Conservation (phyloP, 805 yeast genomes). For the Ascoidea rubescens region DNA sequence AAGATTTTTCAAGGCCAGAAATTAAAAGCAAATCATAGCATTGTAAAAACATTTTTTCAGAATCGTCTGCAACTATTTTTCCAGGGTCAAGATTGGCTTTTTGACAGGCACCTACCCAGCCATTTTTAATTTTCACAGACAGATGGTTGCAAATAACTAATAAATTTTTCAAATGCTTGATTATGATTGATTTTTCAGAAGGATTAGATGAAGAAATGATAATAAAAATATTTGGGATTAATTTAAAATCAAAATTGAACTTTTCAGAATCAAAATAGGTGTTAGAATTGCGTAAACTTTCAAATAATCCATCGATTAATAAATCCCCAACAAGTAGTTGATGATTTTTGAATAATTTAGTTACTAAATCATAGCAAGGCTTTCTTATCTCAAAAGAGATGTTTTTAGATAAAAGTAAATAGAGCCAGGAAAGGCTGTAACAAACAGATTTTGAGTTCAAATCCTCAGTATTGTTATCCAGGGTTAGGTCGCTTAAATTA, state of each 20-base stretch:
- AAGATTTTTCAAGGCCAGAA: conserved; percentile 23
- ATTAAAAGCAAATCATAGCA: conserved; percentile 8
- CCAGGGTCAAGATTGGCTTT: conserved; percentile 55
- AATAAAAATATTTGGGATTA: conserved; percentile 23
- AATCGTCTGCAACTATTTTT: conserved; percentile 25
- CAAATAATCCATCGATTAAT: background rate
- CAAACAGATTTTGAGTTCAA: too few species aligned
- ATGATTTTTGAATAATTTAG: conserved; percentile 1
- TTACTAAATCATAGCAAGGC: conserved; percentile 10
- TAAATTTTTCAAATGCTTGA: conserved; percentile 22
- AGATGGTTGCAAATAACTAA: conserved; percentile 32
- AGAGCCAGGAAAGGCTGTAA: conserved; percentile 3
- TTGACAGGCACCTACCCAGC: conserved; percentile 72
- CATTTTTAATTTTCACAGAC: conserved; percentile 25
- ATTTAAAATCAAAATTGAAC: conserved; percentile 16
- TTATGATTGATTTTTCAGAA: conserved; percentile 15
- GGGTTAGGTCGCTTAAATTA: conserved; percentile 2
- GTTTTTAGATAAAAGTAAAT: background rate
- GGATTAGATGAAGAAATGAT: conserved; percentile 21
- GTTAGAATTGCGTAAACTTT: background rate
- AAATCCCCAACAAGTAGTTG: background rate
- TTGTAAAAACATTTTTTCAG: conserved; percentile 13
- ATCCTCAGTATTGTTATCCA: conserved; percentile 10
- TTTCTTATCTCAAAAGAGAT: conserved; percentile 1
- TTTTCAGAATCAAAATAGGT: conserved; percentile 10